phyloP scores from a whole-genome alignment of 2,329 filamentous ascomycete genomes.

The Phoma sp. region DNA sequence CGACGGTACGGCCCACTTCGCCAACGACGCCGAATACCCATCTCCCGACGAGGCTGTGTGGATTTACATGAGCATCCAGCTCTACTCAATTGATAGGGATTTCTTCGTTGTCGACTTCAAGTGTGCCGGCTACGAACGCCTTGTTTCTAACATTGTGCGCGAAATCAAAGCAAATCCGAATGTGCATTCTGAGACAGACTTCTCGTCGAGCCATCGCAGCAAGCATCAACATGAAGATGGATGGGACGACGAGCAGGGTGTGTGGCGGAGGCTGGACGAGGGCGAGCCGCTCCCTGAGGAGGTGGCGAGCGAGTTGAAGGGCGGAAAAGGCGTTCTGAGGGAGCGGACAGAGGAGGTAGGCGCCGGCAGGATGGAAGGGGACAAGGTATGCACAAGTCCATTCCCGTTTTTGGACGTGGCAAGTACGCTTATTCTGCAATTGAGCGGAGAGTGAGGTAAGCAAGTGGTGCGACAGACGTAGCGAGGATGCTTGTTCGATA shows the following conservation, averaged over 20 bases:
- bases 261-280: slow-evolving; percentile 42
- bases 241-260: slow-evolving; percentile 43
- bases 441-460: slow-evolving; percentile 53
- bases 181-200: slow-evolving; percentile 1
- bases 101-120: slow-evolving; percentile 99
- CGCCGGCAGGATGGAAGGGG: slow-evolving; percentile 65
- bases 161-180: slow-evolving; percentile 44
- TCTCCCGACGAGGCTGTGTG: slow-evolving; percentile 73
- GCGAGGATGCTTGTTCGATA: neutral
- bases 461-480: neutral
- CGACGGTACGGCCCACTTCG: slow-evolving; percentile 33
- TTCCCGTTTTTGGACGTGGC: slow-evolving; percentile 97
- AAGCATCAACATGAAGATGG: slow-evolving; percentile 34
- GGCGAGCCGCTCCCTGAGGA: slow-evolving; percentile 41
- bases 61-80: slow-evolving; percentile 87
- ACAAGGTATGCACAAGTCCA: slow-evolving; percentile 93
- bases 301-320: slow-evolving; percentile 34
- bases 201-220: slow-evolving; percentile 19
- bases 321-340: slow-evolving; percentile 45
- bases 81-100: slow-evolving; percentile 74
- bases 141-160: slow-evolving; percentile 58
- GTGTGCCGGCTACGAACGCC: slow-evolving; percentile 94
- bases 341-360: slow-evolving; percentile 52
- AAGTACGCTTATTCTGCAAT: slow-evolving; percentile 87
- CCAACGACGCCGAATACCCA: slow-evolving; percentile 37